These are phyloP conservation scores for Rhizopogon vinicolor DNA, from an alignment of 768 basidiomycete genomes.

Conservation along the genomic window DNA sequence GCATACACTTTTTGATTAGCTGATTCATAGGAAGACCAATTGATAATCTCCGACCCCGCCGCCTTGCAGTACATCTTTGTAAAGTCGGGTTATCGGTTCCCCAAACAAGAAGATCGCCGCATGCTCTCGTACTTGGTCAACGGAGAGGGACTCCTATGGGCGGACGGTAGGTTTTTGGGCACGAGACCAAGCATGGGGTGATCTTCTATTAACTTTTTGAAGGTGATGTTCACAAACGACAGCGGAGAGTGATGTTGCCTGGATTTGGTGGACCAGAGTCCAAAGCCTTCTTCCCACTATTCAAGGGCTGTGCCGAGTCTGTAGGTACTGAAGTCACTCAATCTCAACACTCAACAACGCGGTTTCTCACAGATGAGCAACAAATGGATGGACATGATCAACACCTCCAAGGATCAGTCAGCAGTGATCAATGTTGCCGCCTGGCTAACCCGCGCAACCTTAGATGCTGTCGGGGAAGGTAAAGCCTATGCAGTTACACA, in stretches of 20 bases:
- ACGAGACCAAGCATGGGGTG: slow-evolving; percentile 8
- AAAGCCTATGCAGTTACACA: background rate
- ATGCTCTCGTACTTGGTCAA: slow-evolving; percentile 9
- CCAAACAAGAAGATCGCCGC: slow-evolving; percentile 28
- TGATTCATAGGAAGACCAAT: slow-evolving; percentile 34
- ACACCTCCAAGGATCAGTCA: slow-evolving; percentile 1
- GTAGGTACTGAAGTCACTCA: slow-evolving; percentile 8
- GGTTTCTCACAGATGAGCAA: slow-evolving; percentile 14
- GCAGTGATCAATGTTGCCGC: slow-evolving; percentile 17
- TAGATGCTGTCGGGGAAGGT: slow-evolving; percentile 52
- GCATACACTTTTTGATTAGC: slow-evolving; percentile 6
- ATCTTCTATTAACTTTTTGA: background rate
- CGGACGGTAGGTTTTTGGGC: slow-evolving; percentile 29
- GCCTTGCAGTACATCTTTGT: slow-evolving; percentile 36
- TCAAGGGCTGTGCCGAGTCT: slow-evolving; percentile 31
- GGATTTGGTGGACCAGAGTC: slow-evolving; percentile 51
- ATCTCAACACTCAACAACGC: background rate
- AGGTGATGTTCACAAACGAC: slow-evolving; percentile 45
- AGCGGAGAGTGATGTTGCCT: slow-evolving; percentile 50
- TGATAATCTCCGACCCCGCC: slow-evolving; percentile 45
- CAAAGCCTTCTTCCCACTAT: slow-evolving; percentile 46
- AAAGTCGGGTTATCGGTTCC: slow-evolving; percentile 39
- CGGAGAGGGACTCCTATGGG: slow-evolving; percentile 35
- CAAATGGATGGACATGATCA: slow-evolving; percentile 20
- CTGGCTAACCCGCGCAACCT: slow-evolving; percentile 38